Evolutionary conservation across 352 stramenopile species (phyloP).

Genomic region (Phytophthora rubi): DNA sequence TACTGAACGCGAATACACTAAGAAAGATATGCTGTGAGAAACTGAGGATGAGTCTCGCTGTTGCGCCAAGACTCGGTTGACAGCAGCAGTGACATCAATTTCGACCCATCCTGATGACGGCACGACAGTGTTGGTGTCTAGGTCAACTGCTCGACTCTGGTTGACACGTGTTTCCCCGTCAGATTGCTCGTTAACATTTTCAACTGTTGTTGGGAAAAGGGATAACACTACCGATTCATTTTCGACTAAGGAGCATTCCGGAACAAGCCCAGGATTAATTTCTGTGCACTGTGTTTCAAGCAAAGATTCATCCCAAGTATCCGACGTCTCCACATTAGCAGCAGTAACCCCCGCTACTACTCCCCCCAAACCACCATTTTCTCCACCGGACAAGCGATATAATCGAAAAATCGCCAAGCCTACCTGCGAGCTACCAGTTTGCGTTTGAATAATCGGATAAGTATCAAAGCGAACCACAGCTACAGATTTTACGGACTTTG

Average conservation of each 20-base stretch:
- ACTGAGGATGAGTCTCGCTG: conserved; percentile 30
- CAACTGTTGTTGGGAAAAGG: conserved; percentile 53
- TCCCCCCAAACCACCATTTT: conserved; percentile 68
- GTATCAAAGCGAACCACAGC: conserved; percentile 53
- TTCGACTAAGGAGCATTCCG: conserved; percentile 34
- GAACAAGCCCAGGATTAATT: conserved; percentile 17
- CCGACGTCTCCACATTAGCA: conserved; percentile 22
- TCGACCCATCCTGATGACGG: conserved; percentile 58
- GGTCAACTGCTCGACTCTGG: conserved; percentile 46
- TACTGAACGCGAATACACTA: conserved; percentile 54
- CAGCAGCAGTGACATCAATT: conserved; percentile 68
- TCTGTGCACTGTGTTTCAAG: conserved; percentile 31
- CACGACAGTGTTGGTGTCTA: conserved; percentile 45
- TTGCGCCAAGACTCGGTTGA: conserved; percentile 57
- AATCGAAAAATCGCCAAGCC: conserved; percentile 57
- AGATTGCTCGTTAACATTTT: conserved; percentile 24
- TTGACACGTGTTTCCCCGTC: conserved; percentile 42
- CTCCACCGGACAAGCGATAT: conserved; percentile 62
- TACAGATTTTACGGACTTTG: conserved; percentile 33
- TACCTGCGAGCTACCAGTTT: conserved; percentile 59
- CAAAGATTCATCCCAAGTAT: conserved; percentile 48
- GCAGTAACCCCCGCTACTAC: conserved; percentile 54
- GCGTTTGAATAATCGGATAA: conserved; percentile 30
- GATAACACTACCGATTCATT: conserved; percentile 18
- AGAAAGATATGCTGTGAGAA: conserved; percentile 51